These are phyloP conservation scores for Tagetes patula DNA, from an alignment of 129 eudicot genomes.

Conservation along the genomic window DNA sequence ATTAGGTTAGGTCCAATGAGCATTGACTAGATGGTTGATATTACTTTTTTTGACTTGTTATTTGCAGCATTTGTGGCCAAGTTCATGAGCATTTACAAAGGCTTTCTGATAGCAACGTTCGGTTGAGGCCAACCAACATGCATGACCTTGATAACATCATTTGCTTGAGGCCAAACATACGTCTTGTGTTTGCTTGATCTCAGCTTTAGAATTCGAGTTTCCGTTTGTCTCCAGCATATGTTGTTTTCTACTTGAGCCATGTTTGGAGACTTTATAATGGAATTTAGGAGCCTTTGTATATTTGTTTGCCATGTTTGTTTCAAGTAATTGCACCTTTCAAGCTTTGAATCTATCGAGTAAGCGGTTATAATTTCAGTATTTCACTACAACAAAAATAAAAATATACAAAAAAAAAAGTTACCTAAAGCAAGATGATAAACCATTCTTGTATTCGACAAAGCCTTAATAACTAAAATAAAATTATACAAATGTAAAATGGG, in stretches of 20 bases:
- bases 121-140: conserved; percentile 42
- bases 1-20: too few relatives aligned
- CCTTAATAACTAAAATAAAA: background rate
- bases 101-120: conserved; percentile 80
- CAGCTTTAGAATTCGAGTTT: conserved; percentile 8
- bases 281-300: conserved; percentile 12
- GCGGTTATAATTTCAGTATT: background rate
- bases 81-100: conserved; percentile 96
- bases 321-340: background rate
- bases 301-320: background rate
- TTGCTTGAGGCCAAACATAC: conserved; percentile 49
- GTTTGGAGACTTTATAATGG: conserved; percentile 7
- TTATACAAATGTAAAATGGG: background rate
- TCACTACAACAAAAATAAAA: background rate
- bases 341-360: background rate
- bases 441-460: background rate
- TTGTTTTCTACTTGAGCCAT: conserved; percentile 17
- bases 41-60: conserved; percentile 1
- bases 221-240: conserved; percentile 5
- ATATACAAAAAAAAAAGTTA: background rate
- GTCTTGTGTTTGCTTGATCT: background rate
- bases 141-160: conserved; percentile 51
- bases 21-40: background rate
- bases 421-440: background rate
- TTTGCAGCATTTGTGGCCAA: conserved; percentile 96